Evolutionary conservation across 2,329 filamentous ascomycete species (phyloP).

Genomic region (Thielaviopsis musarum): DNA sequence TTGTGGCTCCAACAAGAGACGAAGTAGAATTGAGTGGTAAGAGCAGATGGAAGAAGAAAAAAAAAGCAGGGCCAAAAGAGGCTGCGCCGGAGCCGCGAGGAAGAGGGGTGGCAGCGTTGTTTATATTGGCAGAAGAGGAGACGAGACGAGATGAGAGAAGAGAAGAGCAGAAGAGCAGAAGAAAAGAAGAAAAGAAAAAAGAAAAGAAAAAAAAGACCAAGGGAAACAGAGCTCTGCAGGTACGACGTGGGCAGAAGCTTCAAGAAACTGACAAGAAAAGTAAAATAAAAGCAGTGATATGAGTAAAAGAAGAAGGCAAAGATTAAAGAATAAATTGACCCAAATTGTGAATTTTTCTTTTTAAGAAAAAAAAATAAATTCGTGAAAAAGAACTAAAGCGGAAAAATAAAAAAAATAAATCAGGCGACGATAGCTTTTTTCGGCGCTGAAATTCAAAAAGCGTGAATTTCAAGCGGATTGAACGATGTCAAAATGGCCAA

Average conservation of each 20-base stretch:
- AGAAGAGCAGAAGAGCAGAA: neutral
- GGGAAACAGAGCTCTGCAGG: neutral
- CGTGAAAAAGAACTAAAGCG: neutral
- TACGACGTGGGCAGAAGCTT: neutral
- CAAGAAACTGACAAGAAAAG: neutral
- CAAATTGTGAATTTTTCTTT: neutral
- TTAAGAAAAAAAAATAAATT: neutral
- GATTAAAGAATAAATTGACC: neutral
- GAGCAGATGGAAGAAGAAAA: neutral
- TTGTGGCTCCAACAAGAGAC: neutral
- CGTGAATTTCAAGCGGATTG: neutral
- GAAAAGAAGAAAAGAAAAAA: neutral
- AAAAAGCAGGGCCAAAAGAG: neutral
- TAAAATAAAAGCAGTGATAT: too few species aligned
- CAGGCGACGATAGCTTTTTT: neutral
- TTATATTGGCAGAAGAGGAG: neutral
- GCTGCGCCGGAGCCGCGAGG: neutral
- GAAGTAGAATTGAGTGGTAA: neutral
- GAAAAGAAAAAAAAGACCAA: neutral
- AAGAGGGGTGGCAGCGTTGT: neutral
- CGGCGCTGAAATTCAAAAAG: neutral
- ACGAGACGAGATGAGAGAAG: neutral
- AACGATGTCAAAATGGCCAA: neutral
- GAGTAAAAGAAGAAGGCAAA: neutral
- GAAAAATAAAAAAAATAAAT: neutral